A percentile compares a stretch with the other conserved stretches of the same genome.
These are phyloP conservation scores for Gilbertella persicaria DNA, from an alignment of 371 early-diverging fungal genomes.

Conservation along the genomic window DNA sequence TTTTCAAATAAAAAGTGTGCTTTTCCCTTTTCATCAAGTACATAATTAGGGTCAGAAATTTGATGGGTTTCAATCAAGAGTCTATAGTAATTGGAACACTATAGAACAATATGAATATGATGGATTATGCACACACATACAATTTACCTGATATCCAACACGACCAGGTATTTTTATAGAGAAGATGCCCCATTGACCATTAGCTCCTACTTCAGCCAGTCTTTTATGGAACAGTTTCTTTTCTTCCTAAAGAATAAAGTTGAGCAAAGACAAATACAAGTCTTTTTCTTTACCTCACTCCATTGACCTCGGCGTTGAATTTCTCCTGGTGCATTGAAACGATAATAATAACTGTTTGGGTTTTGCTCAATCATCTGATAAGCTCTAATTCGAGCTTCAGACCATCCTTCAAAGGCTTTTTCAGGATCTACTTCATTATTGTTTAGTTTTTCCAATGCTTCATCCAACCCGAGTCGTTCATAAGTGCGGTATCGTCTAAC, in stretches of 20 bases:
- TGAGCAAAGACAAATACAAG: too few relatives aligned
- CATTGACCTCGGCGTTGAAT: constrained; percentile 87
- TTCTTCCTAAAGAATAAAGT: too few relatives aligned
- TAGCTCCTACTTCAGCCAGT: constrained; percentile 81
- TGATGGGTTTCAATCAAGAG: constrained; percentile 80
- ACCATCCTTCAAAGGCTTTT: constrained; percentile 92
- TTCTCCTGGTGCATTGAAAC: constrained; percentile 94
- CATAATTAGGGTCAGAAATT: constrained; percentile 85
- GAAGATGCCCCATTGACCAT: constrained; percentile 94
- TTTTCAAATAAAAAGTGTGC: constrained; percentile 84
- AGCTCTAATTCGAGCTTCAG: constrained; percentile 85
- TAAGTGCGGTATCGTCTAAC: constrained; percentile 72
- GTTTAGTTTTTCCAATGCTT: constrained; percentile 83
- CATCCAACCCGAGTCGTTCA: constrained; percentile 79
- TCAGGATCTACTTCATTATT: constrained; percentile 65
- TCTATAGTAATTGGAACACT: constrained; percentile 94
- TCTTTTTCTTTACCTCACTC: constrained; percentile 54
- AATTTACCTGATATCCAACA: constrained; percentile 84
- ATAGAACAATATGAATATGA: too few relatives aligned
- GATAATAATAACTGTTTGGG: constrained; percentile 93
- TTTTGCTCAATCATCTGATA: constrained; percentile 85
- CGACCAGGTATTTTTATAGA: constrained; percentile 91
- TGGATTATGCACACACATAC: not conserved
- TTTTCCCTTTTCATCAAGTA: constrained; percentile 82
- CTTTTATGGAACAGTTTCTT: constrained; percentile 78